phyloP scores from a whole-genome alignment of 345 rosid species.

The Barbarea vulgaris region DNA sequence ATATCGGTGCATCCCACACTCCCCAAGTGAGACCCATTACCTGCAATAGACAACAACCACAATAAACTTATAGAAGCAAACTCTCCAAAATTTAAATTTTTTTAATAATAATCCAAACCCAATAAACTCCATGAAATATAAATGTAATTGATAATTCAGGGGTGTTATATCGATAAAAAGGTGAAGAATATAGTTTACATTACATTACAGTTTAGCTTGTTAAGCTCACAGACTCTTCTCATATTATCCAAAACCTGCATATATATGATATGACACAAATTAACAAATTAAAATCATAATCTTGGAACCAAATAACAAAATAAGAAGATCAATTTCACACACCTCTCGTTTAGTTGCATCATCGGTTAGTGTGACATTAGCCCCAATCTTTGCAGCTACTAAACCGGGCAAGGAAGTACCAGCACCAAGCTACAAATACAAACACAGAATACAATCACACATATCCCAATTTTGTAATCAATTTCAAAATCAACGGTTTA shows the following conservation, averaged over 20 bases:
- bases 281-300: not conserved
- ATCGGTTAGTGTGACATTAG: conserved; percentile 62
- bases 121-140: not conserved
- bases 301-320: not conserved
- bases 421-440: conserved; percentile 66
- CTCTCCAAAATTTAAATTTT: not conserved
- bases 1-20: conserved; percentile 69
- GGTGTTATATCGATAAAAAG: not conserved
- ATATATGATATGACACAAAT: not conserved
- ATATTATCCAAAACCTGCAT: conserved; percentile 84
- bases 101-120: not conserved
- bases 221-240: conserved; percentile 61
- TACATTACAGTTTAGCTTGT: conserved; percentile 67
- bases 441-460: not conserved
- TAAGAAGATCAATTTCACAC: not conserved
- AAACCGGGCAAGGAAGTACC: conserved; percentile 57
- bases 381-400: conserved; percentile 80
- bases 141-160: not conserved
- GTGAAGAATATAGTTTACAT: not conserved
- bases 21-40: conserved; percentile 84
- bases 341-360: conserved; percentile 68
- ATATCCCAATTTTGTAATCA: not conserved
- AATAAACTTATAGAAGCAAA: conserved; percentile 8
- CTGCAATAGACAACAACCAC: conserved; percentile 44
- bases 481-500: not conserved